Evolutionary conservation across 2,329 filamentous ascomycete species (phyloP).

Genomic region (Fusarium ramigenum): DNA sequence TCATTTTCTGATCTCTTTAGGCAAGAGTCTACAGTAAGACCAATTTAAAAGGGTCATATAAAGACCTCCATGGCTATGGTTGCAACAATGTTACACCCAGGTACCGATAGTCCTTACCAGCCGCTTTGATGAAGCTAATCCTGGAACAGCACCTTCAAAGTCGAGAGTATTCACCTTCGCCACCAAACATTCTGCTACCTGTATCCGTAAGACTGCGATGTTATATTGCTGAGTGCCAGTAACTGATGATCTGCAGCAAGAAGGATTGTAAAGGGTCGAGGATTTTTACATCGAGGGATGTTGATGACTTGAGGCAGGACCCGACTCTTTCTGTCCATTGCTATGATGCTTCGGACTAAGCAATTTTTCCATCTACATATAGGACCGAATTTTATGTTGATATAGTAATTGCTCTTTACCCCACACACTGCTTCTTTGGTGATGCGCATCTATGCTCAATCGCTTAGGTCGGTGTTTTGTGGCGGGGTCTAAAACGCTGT

Average conservation of each 20-base stretch:
- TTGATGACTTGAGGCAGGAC: background rate
- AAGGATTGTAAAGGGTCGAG: background rate
- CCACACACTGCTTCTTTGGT: background rate
- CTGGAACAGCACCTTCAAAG: background rate
- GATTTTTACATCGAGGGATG: background rate
- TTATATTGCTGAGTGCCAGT: accelerated
- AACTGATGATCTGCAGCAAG: background rate
- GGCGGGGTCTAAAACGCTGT: too few relatives aligned
- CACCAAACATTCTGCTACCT: background rate
- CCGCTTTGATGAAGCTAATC: background rate
- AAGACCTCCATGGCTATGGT: background rate
- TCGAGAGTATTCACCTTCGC: background rate
- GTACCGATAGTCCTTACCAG: background rate
- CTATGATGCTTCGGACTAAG: background rate
- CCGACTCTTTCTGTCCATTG: background rate
- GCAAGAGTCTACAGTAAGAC: background rate
- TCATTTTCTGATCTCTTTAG: accelerated
- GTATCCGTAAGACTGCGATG: background rate
- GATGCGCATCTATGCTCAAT: too few relatives aligned
- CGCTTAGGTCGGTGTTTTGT: too few relatives aligned
- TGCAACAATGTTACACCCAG: background rate
- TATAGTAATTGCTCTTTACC: accelerated
- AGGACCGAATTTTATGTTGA: accelerated
- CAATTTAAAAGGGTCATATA: background rate
- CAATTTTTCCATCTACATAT: accelerated